A percentile compares a stretch with the other conserved stretches of the same genome.
These are phyloP conservation scores for Diplodia mutila DNA, from an alignment of 2,329 filamentous ascomycete species.

Conservation along the genomic window DNA sequence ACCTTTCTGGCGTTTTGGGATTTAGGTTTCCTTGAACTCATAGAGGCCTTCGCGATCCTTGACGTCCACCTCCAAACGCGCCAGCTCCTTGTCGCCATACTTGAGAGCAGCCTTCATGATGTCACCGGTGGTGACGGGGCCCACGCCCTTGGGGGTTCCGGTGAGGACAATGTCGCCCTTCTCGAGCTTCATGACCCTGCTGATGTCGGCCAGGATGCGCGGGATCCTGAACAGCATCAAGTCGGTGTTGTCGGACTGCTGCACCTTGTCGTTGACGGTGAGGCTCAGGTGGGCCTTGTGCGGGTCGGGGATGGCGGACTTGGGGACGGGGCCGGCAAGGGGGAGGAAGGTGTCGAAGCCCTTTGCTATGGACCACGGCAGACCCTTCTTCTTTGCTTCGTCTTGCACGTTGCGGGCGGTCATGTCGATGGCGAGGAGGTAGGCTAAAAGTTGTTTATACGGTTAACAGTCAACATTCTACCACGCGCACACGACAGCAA, in stretches of 20 bases:
- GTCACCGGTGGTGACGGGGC: conserved; percentile 81
- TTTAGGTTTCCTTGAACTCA: conserved; percentile 63
- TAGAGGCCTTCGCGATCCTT: conserved; percentile 79
- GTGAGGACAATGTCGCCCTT: conserved; percentile 92
- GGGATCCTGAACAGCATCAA: conserved; percentile 94
- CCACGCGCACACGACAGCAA: too few species aligned
- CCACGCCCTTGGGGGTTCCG: conserved; percentile 96
- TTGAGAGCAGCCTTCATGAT: conserved; percentile 82
- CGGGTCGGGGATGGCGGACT: conserved; percentile 79
- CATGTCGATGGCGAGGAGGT: conserved; percentile 94
- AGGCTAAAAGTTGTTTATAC: conserved; percentile 57
- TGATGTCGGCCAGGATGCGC: conserved; percentile 85
- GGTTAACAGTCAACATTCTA: not conserved
- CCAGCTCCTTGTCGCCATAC: conserved; percentile 71
- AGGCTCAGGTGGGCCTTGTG: conserved; percentile 87
- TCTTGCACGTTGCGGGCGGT: conserved; percentile 94
- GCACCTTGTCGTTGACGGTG: conserved; percentile 75
- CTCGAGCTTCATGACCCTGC: conserved; percentile 90
- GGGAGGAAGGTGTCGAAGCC: conserved; percentile 98
- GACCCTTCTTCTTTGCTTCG: conserved; percentile 94
- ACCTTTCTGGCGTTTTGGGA: not conserved
- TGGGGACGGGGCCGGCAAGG: conserved; percentile 78
- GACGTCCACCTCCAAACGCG: conserved; percentile 79
- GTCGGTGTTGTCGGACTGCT: conserved; percentile 86
- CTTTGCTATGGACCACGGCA: conserved; percentile 96